Evolutionary conservation across 108 stramenopile genomes (phyloP).

Genomic region (Nitzschia sp.): DNA sequence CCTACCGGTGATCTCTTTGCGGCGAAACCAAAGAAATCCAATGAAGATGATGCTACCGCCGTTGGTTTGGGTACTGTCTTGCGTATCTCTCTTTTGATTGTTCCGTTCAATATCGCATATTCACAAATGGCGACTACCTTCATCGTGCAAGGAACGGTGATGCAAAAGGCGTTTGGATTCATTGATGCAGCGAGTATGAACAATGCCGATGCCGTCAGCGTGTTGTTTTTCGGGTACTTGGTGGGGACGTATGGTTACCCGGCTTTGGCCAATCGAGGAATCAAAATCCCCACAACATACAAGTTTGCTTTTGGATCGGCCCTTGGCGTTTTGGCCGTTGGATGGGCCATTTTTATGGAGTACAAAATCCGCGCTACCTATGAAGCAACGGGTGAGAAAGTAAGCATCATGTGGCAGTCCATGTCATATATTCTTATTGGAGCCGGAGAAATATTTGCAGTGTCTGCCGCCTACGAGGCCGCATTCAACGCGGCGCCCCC

Average conservation of each 20-base stretch:
- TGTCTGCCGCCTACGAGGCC: slow-evolving; percentile 84
- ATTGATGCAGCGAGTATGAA: slow-evolving; percentile 88
- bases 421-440: slow-evolving; percentile 80
- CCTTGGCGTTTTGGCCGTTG: slow-evolving; percentile 70
- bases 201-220: slow-evolving; percentile 77
- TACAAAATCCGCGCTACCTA: slow-evolving; percentile 71
- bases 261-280: slow-evolving; percentile 53
- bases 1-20: slow-evolving; percentile 40
- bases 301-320: slow-evolving; percentile 85
- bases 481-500: slow-evolving; percentile 81
- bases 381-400: slow-evolving; percentile 47
- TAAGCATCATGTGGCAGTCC: slow-evolving; percentile 81
- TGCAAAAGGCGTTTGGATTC: slow-evolving; percentile 69
- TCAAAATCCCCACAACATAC: slow-evolving; percentile 78
- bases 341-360: slow-evolving; percentile 71
- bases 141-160: slow-evolving; percentile 84
- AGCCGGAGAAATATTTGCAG: slow-evolving; percentile 85
- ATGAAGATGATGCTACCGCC: background rate
- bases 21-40: slow-evolving; percentile 10
- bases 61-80: slow-evolving; percentile 55
- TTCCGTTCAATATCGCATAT: slow-evolving; percentile 88
- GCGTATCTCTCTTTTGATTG: slow-evolving; percentile 53
- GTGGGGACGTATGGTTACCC: slow-evolving; percentile 74
- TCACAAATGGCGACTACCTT: slow-evolving; percentile 89
- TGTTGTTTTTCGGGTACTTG: slow-evolving; percentile 73